phyloP scores from a whole-genome alignment of 2,329 filamentous ascomycete species.

The Botrytis hyacinthi region DNA sequence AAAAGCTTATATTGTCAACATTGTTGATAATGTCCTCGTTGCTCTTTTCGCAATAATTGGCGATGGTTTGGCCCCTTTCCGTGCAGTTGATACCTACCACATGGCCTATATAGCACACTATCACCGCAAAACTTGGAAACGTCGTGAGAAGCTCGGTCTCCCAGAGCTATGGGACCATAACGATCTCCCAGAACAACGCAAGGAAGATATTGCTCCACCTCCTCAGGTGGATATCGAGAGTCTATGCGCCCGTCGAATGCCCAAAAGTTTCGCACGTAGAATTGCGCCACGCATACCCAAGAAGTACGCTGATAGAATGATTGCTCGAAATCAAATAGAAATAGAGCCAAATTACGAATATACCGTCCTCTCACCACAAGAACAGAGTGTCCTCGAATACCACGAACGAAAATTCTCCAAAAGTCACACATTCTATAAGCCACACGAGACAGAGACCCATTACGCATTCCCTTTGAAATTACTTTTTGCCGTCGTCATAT shows the following conservation, averaged over 20 bases:
- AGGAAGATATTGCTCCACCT: conserved; percentile 41
- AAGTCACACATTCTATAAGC: conserved; percentile 86
- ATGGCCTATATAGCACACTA: conserved; percentile 79
- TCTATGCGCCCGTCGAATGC: conserved; percentile 28
- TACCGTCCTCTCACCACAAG: conserved; percentile 62
- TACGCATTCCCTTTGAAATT: conserved; percentile 72
- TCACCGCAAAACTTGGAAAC: conserved; percentile 45
- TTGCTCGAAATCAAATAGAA: conserved; percentile 22
- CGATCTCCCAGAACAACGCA: conserved; percentile 53
- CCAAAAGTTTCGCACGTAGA: conserved; percentile 26
- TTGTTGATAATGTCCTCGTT: conserved; percentile 68
- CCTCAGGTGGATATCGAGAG: conserved; percentile 42
- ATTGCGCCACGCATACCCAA: conserved; percentile 31
- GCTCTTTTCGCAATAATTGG: conserved; percentile 68
- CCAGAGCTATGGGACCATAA: conserved; percentile 53
- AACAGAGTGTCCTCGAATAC: conserved; percentile 68
- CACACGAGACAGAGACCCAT: conserved; percentile 80
- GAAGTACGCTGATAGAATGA: conserved; percentile 26
- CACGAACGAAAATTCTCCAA: conserved; percentile 78
- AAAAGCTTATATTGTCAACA: conserved; percentile 65
- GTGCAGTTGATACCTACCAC: conserved; percentile 80
- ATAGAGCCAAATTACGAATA: conserved; percentile 44
- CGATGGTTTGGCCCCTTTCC: conserved; percentile 69
- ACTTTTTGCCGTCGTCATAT: conserved; percentile 70
- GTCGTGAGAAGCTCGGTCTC: conserved; percentile 58